These are phyloP conservation scores for Phytophthora syringae DNA, from an alignment of 352 stramenopile species.

Conservation along the genomic window DNA sequence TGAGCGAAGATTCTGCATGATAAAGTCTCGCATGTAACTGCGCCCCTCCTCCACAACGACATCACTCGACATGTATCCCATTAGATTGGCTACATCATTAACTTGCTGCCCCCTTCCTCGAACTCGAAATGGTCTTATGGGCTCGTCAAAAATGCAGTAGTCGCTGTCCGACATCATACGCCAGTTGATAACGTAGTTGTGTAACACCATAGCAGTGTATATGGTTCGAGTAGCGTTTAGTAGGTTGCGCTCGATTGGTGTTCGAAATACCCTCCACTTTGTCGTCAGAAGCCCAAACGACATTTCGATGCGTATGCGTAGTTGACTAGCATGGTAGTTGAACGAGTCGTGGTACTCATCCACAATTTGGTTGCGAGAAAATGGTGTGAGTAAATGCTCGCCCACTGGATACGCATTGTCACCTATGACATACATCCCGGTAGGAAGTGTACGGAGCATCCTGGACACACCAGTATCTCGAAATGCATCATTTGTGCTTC, in stretches of 20 bases:
- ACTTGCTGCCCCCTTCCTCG: too few species aligned
- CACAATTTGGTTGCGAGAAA: constrained; percentile 9
- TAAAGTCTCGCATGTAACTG: not conserved
- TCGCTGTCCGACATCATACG: not conserved
- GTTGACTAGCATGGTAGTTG: constrained; percentile 14
- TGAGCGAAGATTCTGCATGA: not conserved
- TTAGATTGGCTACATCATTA: not conserved
- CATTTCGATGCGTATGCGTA: constrained; percentile 6
- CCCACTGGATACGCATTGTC: constrained; percentile 4
- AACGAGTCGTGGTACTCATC: constrained; percentile 9
- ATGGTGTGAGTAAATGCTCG: constrained; percentile 1
- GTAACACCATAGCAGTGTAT: constrained; percentile 1
- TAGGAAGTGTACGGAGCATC: not conserved
- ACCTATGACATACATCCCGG: constrained; percentile 7
- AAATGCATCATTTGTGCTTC: constrained; percentile 16
- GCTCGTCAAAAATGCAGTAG: not conserved
- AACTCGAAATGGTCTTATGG: not conserved
- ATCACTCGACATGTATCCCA: constrained; percentile 16
- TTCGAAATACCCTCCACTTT: constrained; percentile 1
- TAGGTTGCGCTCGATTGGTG: constrained; percentile 3
- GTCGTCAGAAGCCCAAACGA: constrained; percentile 1
- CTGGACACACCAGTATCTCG: not conserved
- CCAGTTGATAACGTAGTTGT: constrained; percentile 12
- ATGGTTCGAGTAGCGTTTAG: not conserved
- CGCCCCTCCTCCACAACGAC: not conserved